These are phyloP conservation scores for Eucalyptus polybractea DNA, from an alignment of 345 rosid species.

Conservation along the genomic window DNA sequence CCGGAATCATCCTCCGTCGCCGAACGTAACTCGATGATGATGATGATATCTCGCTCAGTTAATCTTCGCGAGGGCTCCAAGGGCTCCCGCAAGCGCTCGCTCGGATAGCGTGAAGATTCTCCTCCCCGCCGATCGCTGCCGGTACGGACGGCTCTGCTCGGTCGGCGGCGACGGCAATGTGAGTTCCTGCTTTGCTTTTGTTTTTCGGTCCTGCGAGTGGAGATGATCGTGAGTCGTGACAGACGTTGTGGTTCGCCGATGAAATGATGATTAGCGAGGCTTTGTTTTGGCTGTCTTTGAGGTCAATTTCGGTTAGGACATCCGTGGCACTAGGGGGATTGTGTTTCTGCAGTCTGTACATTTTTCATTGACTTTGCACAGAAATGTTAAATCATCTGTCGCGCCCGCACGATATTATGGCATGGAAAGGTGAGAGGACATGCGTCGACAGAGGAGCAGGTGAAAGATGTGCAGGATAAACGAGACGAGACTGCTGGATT, in stretches of 20 bases:
- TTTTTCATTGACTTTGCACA: background rate
- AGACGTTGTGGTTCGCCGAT: background rate
- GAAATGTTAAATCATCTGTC: background rate
- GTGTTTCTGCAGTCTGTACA: background rate
- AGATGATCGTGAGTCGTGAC: background rate
- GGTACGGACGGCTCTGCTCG: constrained; percentile 1
- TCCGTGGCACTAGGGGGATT: background rate
- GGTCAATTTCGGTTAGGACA: background rate
- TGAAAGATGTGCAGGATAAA: background rate
- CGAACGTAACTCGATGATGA: background rate
- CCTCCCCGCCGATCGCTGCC: background rate
- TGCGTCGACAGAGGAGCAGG: background rate
- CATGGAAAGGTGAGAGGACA: background rate
- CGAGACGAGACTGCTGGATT: background rate
- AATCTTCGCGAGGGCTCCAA: background rate
- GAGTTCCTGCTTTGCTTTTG: background rate
- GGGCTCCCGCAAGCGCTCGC: background rate
- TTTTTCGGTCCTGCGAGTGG: background rate
- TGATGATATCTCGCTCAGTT: background rate
- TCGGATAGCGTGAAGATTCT: background rate
- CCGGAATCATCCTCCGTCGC: background rate
- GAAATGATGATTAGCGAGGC: background rate
- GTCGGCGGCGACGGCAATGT: constrained; percentile 6
- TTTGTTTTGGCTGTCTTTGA: background rate
- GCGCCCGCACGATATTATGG: background rate